These are phyloP conservation scores for Amanita molliuscula DNA, from an alignment of 768 basidiomycete species.

Conservation along the genomic window DNA sequence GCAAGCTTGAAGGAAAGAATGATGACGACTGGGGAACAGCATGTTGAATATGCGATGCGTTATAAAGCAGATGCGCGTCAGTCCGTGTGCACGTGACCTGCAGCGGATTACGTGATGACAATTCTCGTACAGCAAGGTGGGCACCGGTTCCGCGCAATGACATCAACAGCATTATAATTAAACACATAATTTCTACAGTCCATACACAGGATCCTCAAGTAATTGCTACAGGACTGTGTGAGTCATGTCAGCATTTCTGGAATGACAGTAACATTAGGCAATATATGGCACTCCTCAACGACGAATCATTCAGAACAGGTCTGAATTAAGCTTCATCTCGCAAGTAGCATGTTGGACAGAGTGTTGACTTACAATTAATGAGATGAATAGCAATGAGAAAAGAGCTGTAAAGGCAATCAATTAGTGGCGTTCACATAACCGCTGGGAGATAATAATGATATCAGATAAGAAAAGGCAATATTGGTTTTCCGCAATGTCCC, in stretches of 20 bases:
- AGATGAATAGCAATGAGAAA: background rate
- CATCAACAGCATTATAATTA: background rate
- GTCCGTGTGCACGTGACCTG: background rate
- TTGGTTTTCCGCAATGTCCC: constrained; percentile 42
- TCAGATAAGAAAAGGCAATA: constrained; percentile 53
- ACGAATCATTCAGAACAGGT: constrained; percentile 55
- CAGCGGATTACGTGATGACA: background rate
- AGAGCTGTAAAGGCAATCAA: background rate
- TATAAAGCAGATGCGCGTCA: background rate
- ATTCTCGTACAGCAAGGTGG: no score
- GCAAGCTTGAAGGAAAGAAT: background rate
- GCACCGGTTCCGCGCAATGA: no score
- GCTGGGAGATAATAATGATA: constrained; percentile 9
- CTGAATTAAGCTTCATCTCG: constrained; percentile 28
- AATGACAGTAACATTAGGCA: constrained; percentile 24
- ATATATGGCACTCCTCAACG: constrained; percentile 39
- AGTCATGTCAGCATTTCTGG: background rate
- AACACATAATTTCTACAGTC: background rate
- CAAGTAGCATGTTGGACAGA: constrained; percentile 9
- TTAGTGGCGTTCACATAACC: constrained; percentile 9
- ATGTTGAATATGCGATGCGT: background rate
- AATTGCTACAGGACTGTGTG: background rate
- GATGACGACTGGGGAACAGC: background rate
- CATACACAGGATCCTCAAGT: background rate
- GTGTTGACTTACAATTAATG: background rate